Percentiles rank a stretch among this genome's conserved stretches.
phyloP scores from a whole-genome alignment of 805 yeast genomes.

The Jamesozyma lodderae region DNA sequence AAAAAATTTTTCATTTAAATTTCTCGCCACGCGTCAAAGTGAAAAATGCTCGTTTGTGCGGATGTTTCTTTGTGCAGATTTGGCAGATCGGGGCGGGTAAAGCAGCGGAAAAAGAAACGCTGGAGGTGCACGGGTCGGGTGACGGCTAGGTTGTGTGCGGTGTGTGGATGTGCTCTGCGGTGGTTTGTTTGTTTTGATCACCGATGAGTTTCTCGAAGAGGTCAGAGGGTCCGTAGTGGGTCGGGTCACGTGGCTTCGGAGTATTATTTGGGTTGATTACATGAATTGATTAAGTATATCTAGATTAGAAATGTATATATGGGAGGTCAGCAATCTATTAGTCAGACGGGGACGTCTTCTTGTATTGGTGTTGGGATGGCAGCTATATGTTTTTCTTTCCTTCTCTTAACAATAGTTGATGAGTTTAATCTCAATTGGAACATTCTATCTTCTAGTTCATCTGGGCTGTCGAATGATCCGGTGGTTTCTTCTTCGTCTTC shows the following conservation, averaged over 20 bases:
- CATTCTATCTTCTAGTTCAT: conserved; percentile 18
- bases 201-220: no score
- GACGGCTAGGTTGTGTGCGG: neutral
- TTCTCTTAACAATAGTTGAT: conserved; percentile 35
- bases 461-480: neutral
- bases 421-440: conserved; percentile 32
- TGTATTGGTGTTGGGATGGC: no score
- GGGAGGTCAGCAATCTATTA: no score
- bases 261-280: no score
- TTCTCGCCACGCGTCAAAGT: neutral
- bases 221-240: no score
- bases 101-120: neutral
- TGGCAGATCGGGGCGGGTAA: neutral
- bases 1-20: neutral
- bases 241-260: no score
- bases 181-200: no score
- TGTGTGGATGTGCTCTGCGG: neutral
- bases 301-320: no score
- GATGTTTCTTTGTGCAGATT: neutral
- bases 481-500: conserved; percentile 7
- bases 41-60: neutral
- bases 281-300: no score
- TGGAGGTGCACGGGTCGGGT: neutral
- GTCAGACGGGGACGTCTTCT: no score
- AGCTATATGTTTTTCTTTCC: conserved; percentile 25